phyloP scores from a whole-genome alignment of 202 grass and related monocot genomes.

The Zoysia matrella region DNA sequence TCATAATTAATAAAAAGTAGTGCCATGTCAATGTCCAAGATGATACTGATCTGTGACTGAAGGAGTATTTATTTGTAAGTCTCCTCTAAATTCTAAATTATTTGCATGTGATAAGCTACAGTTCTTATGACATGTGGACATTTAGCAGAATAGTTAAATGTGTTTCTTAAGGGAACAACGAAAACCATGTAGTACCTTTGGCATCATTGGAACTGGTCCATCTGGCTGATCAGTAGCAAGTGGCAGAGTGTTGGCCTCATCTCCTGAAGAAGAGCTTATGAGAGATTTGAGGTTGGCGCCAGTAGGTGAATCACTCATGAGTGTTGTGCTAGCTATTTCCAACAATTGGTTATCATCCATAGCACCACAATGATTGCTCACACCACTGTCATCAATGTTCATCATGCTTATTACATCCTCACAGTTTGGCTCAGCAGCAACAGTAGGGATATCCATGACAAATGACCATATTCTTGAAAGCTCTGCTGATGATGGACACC shows the following conservation, averaged over 20 bases:
- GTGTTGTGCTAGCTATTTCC: slow-evolving; percentile 50
- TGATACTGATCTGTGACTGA: neutral
- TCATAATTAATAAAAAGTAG: neutral
- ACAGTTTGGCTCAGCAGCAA: slow-evolving; percentile 63
- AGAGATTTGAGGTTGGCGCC: slow-evolving; percentile 47
- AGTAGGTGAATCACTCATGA: slow-evolving; percentile 49
- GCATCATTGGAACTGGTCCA: slow-evolving; percentile 34
- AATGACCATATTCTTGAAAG: slow-evolving; percentile 90
- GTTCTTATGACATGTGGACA: slow-evolving; percentile 11
- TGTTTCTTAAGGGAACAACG: neutral
- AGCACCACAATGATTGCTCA: slow-evolving; percentile 40
- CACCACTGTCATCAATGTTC: slow-evolving; percentile 72
- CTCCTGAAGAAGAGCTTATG: slow-evolving; percentile 53
- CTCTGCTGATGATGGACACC: slow-evolving; percentile 81
- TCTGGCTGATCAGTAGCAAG: slow-evolving; percentile 44
- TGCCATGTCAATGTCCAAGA: neutral
- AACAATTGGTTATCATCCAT: slow-evolving; percentile 44
- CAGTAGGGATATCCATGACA: slow-evolving; percentile 58
- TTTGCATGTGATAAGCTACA: slow-evolving; percentile 5
- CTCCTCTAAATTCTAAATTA: neutral
- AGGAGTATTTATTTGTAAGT: neutral
- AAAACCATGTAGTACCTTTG: slow-evolving; percentile 53
- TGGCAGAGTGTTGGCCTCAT: slow-evolving; percentile 41
- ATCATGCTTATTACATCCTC: slow-evolving; percentile 83
- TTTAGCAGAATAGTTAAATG: slow-evolving; percentile 25